Conservation (phyloP, 2,329 filamentous ascomycete genomes). For the Venturia oleaginea region DNA sequence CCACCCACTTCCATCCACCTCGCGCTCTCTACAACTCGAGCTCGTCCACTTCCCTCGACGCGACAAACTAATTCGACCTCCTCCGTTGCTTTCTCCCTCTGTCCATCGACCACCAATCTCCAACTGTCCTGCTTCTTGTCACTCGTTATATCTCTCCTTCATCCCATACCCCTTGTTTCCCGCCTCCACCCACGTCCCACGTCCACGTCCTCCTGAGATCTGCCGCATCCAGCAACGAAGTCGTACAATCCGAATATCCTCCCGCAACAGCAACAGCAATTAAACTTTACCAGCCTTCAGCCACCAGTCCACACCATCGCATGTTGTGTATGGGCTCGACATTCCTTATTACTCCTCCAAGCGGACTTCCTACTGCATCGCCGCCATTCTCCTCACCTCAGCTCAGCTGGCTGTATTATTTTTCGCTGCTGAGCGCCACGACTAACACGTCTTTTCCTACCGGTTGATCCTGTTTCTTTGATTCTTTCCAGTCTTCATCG, state of each 20-base stretch:
- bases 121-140: not conserved
- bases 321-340: not conserved
- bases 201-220: not conserved
- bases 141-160: not conserved
- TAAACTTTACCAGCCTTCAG: not conserved
- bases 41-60: not conserved
- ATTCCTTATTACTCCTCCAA: not conserved
- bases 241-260: not conserved
- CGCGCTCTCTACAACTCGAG: not conserved
- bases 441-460: too few species aligned
- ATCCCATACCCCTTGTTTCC: not conserved
- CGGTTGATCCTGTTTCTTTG: not conserved
- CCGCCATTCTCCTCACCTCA: not conserved
- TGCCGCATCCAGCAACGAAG: not conserved
- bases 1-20: not conserved
- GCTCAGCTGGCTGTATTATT: not conserved
- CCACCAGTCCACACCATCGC: not conserved
- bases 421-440: not conserved
- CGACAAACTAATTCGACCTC: not conserved
- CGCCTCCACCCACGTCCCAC: not conserved
- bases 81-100: not conserved
- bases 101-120: not conserved
- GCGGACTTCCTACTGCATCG: not conserved
- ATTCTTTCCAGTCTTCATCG: not conserved
- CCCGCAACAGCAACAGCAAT: not conserved